Percentiles rank a stretch among this genome's conserved stretches.
These are phyloP conservation scores for Penicillium subrubescens DNA, from an alignment of 495 filamentous ascomycete species.

Conservation along the genomic window DNA sequence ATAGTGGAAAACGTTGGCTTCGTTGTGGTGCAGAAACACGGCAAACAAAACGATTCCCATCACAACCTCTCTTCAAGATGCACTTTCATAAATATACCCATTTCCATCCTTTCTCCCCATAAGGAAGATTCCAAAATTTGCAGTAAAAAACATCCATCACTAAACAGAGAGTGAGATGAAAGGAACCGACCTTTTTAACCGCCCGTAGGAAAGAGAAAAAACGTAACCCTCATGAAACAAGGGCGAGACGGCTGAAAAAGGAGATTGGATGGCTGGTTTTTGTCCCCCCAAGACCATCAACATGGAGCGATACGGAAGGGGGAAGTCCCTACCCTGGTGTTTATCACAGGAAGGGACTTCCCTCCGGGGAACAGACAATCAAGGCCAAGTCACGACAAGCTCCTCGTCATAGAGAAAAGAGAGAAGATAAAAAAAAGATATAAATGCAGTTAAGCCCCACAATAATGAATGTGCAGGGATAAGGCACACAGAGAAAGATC, in stretches of 20 bases:
- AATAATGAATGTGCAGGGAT: constrained; percentile 11
- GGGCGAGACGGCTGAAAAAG: neutral
- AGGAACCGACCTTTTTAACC: constrained; percentile 12
- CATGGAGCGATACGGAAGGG: neutral
- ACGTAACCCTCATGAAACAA: constrained; percentile 2
- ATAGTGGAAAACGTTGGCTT: constrained; percentile 1
- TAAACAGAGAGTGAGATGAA: constrained; percentile 5
- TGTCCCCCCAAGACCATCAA: neutral
- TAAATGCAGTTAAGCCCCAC: constrained; percentile 11
- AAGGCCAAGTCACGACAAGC: neutral
- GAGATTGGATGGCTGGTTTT: neutral
- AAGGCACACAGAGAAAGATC: neutral
- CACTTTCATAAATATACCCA: constrained; percentile 21
- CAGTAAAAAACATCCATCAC: constrained; percentile 2
- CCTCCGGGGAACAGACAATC: no score
- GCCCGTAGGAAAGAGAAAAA: constrained; percentile 5
- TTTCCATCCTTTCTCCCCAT: neutral
- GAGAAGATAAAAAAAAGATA: neutral
- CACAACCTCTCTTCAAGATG: constrained; percentile 17
- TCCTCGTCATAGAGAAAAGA: neutral
- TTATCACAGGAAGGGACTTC: neutral
- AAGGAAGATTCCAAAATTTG: constrained; percentile 1
- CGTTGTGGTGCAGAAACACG: neutral
- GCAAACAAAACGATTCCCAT: constrained; percentile 12
- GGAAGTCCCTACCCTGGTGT: neutral